A percentile compares a stretch with the other conserved stretches of the same genome.
Conservation (phyloP, 176 grass and related monocot species). For the Eragrostis curvula region DNA sequence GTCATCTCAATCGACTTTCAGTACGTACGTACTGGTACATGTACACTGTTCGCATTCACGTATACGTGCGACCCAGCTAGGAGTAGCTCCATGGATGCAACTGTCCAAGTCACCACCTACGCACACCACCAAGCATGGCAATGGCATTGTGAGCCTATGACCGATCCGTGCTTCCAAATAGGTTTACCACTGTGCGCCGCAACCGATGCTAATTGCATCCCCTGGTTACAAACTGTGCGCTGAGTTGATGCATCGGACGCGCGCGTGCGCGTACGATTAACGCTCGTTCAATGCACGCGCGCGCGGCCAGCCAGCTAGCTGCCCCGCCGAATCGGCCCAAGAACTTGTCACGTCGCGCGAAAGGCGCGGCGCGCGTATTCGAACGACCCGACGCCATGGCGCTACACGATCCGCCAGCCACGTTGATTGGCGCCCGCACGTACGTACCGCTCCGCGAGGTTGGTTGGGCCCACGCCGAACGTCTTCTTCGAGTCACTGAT, state of each 20-base stretch:
- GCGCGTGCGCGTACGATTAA: not conserved
- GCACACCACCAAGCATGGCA: too few species aligned
- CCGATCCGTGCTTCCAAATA: not conserved
- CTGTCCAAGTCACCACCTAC: too few species aligned
- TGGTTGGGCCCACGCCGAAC: too few species aligned
- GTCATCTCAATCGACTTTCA: not conserved
- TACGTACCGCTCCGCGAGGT: too few species aligned
- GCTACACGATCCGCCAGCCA: not conserved
- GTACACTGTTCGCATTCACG: not conserved
- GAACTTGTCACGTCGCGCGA: not conserved
- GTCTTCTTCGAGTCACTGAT: too few species aligned
- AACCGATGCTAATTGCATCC: not conserved
- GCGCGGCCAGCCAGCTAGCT: not conserved
- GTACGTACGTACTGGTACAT: not conserved
- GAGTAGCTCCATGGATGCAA: too few species aligned
- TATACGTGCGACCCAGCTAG: not conserved
- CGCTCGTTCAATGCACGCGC: not conserved
- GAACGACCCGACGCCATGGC: not conserved
- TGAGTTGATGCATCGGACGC: constrained; percentile 27
- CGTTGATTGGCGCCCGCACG: not conserved
- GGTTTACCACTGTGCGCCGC: not conserved
- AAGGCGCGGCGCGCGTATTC: not conserved
- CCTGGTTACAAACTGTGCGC: not conserved
- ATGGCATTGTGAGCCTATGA: not conserved
- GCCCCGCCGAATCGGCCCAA: not conserved